Evolutionary conservation across 2,329 filamentous ascomycete species (phyloP).

Genomic region (Harringtonia lauricola): DNA sequence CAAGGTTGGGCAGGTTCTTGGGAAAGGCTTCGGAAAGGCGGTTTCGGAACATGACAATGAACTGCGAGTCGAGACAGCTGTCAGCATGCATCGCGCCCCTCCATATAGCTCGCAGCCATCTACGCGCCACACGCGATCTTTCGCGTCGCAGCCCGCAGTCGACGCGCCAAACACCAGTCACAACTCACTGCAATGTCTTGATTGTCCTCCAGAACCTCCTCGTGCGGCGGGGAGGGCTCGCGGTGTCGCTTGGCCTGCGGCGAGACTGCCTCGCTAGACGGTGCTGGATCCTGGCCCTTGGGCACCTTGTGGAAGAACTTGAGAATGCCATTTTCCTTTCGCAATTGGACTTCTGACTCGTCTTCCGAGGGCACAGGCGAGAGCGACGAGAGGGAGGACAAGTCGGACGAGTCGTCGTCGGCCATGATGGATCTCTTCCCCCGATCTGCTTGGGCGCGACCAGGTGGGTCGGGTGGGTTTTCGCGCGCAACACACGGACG

Average conservation of each 20-base stretch:
- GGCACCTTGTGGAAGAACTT: constrained; percentile 55
- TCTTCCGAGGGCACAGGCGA: constrained; percentile 42
- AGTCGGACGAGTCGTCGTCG: constrained; percentile 52
- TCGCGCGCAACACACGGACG: no score
- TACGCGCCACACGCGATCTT: constrained; percentile 38
- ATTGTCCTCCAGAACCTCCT: constrained; percentile 83
- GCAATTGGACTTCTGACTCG: constrained; percentile 37
- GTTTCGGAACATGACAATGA: constrained; percentile 95
- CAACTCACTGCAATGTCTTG: constrained; percentile 79
- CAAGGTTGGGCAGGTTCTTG: constrained; percentile 77
- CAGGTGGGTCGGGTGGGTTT: constrained; percentile 12
- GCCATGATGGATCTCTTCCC: constrained; percentile 29
- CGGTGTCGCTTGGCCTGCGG: constrained; percentile 62
- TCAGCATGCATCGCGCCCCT: constrained; percentile 12
- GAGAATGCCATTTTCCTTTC: constrained; percentile 45
- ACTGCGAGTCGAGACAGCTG: constrained; percentile 42
- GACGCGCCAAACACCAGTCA: constrained; percentile 21
- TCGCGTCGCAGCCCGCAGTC: constrained; percentile 32
- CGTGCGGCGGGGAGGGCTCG: constrained; percentile 77
- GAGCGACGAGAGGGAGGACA: constrained; percentile 42
- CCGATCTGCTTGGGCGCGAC: constrained; percentile 7
- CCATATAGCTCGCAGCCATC: constrained; percentile 16
- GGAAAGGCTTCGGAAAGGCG: constrained; percentile 87
- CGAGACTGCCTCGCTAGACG: constrained; percentile 45
- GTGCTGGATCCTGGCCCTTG: constrained; percentile 14